A percentile compares a stretch with the other conserved stretches of the same genome.
These are phyloP conservation scores for Apiospora marii DNA, from an alignment of 2,329 filamentous ascomycete species.

Conservation along the genomic window DNA sequence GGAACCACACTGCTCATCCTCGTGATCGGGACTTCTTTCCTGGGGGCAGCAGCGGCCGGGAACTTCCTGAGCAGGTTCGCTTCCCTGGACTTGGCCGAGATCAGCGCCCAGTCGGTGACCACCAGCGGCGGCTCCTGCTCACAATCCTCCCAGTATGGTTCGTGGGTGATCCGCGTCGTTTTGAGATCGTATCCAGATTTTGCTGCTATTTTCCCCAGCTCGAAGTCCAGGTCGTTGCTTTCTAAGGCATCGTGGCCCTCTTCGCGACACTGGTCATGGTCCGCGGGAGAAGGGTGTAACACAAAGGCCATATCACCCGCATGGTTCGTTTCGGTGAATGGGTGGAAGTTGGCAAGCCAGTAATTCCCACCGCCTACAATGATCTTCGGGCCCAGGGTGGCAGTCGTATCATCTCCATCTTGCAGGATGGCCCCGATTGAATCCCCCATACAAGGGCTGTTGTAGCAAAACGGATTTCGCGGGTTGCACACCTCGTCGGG, in stretches of 20 bases:
- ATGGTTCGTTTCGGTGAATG: slow-evolving; percentile 49
- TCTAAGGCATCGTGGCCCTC: slow-evolving; percentile 48
- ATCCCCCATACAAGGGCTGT: slow-evolving; percentile 54
- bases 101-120: slow-evolving; percentile 54
- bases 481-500: slow-evolving; percentile 51
- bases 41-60: slow-evolving; percentile 43
- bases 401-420: slow-evolving; percentile 45
- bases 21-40: slow-evolving; percentile 44
- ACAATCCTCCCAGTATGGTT: slow-evolving; percentile 53
- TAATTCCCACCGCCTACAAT: slow-evolving; percentile 47
- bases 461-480: slow-evolving; percentile 53
- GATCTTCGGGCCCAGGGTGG: slow-evolving; percentile 52
- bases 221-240: slow-evolving; percentile 37
- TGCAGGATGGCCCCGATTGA: slow-evolving; percentile 49
- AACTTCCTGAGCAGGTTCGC: slow-evolving; percentile 53
- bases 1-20: slow-evolving; percentile 43
- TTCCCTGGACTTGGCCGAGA: slow-evolving; percentile 44
- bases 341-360: slow-evolving; percentile 55
- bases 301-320: slow-evolving; percentile 39
- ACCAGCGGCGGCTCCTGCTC: slow-evolving; percentile 50
- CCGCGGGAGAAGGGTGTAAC: slow-evolving; percentile 52
- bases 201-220: slow-evolving; percentile 47
- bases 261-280: slow-evolving; percentile 46
- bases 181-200: slow-evolving; percentile 52
- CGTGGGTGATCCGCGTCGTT: slow-evolving; percentile 53